Evolutionary conservation across 2,329 filamentous ascomycete genomes (phyloP).

Genomic region (Cordyceps militaris): DNA sequence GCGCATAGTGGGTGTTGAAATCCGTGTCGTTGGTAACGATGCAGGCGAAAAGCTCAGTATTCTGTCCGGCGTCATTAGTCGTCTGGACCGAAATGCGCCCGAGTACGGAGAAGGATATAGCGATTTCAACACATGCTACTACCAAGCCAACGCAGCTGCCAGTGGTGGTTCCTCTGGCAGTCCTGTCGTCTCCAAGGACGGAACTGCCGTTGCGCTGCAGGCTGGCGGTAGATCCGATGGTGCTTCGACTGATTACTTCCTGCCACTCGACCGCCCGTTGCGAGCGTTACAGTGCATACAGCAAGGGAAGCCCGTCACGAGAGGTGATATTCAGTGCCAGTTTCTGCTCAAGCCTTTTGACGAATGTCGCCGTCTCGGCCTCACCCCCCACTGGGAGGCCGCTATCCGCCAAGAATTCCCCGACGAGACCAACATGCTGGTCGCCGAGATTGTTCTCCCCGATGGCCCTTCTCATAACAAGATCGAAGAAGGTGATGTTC

Average conservation of each 20-base stretch:
- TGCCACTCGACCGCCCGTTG: slow-evolving; percentile 84
- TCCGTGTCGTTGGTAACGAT: slow-evolving; percentile 96
- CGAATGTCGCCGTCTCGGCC: slow-evolving; percentile 82
- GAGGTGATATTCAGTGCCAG: slow-evolving; percentile 96
- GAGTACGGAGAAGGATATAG: slow-evolving; percentile 98
- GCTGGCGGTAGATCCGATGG: slow-evolving; percentile 91
- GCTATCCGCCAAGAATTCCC: slow-evolving; percentile 77
- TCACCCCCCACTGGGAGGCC: slow-evolving; percentile 80
- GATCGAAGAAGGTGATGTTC: slow-evolving; percentile 87
- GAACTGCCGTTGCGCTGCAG: slow-evolving; percentile 84
- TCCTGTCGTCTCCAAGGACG: slow-evolving; percentile 94
- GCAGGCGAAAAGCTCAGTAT: slow-evolving; percentile 98
- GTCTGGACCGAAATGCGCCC: slow-evolving; percentile 90
- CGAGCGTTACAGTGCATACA: slow-evolving; percentile 83
- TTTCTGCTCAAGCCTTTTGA: slow-evolving; percentile 97
- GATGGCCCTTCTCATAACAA: slow-evolving; percentile 81
- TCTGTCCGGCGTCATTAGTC: slow-evolving; percentile 91
- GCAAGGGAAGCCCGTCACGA: slow-evolving; percentile 64
- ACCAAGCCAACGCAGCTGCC: slow-evolving; percentile 93
- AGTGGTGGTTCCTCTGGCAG: slow-evolving; percentile 97
- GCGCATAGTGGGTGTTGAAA: slow-evolving; percentile 72
- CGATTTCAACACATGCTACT: slow-evolving; percentile 95
- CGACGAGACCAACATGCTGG: slow-evolving; percentile 92
- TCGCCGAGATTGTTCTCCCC: slow-evolving; percentile 89
- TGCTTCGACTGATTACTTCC: slow-evolving; percentile 94